Percentiles rank a stretch among this genome's conserved stretches.
phyloP scores from a whole-genome alignment of 2,329 filamentous ascomycete species.

The Fusarium sp. region DNA sequence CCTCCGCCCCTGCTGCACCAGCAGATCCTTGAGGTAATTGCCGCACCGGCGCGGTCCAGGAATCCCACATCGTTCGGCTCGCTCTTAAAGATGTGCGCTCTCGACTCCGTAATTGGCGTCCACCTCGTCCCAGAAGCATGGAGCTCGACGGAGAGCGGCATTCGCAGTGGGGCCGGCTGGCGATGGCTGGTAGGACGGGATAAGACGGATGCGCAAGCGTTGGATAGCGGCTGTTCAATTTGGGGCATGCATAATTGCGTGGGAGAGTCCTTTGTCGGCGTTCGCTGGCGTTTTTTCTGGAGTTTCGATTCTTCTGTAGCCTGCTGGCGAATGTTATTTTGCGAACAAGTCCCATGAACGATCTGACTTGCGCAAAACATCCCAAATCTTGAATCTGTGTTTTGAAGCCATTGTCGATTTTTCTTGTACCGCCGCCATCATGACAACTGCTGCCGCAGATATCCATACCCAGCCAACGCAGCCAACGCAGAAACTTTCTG shows the following conservation, averaged over 20 bases:
- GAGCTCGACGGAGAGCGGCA: conserved; percentile 34
- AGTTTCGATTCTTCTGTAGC: conserved; percentile 1
- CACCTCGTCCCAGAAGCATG: conserved; percentile 27
- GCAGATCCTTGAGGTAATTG: conserved; percentile 29
- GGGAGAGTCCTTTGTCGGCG: conserved; percentile 24
- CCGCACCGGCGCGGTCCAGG: conserved; percentile 31
- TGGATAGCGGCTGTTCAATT: conserved; percentile 28
- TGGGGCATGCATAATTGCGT: conserved; percentile 29
- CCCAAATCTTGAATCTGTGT: conserved; percentile 2
- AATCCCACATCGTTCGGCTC: conserved; percentile 11
- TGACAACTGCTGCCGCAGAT: conserved; percentile 46
- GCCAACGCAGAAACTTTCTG: conserved; percentile 59
- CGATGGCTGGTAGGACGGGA: conserved; percentile 31
- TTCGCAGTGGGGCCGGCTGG: conserved; percentile 34
- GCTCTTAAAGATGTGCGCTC: neutral
- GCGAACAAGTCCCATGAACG: neutral
- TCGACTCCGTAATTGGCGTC: conserved; percentile 32
- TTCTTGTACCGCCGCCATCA: conserved; percentile 30
- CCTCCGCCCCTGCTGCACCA: conserved; percentile 7
- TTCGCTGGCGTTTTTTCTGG: conserved; percentile 2
- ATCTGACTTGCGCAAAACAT: neutral
- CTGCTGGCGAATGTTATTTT: neutral
- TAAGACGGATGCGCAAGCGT: conserved; percentile 35
- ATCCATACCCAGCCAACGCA: conserved; percentile 46
- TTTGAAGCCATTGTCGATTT: neutral